phyloP scores from a whole-genome alignment of 495 filamentous ascomycete species.

The Mycothermus thermophilus region DNA sequence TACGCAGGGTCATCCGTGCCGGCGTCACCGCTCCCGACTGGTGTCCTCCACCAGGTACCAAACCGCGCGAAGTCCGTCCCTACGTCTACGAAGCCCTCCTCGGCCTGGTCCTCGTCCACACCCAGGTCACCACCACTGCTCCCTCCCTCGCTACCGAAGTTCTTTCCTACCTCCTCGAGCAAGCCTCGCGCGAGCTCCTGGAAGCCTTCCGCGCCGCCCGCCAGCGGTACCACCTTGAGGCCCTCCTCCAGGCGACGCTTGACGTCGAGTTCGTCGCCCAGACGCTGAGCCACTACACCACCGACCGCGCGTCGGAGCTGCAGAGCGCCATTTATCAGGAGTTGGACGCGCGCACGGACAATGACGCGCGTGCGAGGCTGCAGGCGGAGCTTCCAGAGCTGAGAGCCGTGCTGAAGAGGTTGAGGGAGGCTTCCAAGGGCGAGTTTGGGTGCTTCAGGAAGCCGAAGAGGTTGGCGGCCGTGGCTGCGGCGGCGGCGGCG shows the following conservation, averaged over 20 bases:
- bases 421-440: conserved; percentile 67
- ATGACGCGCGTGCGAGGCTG: conserved; percentile 60
- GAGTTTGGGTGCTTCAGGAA: conserved; percentile 77
- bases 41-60: conserved; percentile 43
- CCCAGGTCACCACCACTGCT: conserved; percentile 75
- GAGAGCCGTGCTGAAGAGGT: conserved; percentile 65
- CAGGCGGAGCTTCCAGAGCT: conserved; percentile 83
- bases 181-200: conserved; percentile 56
- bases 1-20: conserved; percentile 51
- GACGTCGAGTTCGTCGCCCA: conserved; percentile 96
- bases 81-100: conserved; percentile 84
- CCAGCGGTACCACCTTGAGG: conserved; percentile 53
- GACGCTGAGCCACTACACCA: conserved; percentile 75
- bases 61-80: conserved; percentile 61
- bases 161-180: conserved; percentile 66
- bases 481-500: neutral
- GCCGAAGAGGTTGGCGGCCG: conserved; percentile 14
- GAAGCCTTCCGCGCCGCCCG: conserved; percentile 56
- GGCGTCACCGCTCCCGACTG: conserved; percentile 60
- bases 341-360: conserved; percentile 74
- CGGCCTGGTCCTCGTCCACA: conserved; percentile 72
- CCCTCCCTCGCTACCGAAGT: conserved; percentile 56
- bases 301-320: conserved; percentile 59
- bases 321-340: conserved; percentile 84
- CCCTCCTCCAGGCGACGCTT: conserved; percentile 89